Conservation (phyloP, 164 flowering plant genomes). For the Macadamia integrifolia region DNA sequence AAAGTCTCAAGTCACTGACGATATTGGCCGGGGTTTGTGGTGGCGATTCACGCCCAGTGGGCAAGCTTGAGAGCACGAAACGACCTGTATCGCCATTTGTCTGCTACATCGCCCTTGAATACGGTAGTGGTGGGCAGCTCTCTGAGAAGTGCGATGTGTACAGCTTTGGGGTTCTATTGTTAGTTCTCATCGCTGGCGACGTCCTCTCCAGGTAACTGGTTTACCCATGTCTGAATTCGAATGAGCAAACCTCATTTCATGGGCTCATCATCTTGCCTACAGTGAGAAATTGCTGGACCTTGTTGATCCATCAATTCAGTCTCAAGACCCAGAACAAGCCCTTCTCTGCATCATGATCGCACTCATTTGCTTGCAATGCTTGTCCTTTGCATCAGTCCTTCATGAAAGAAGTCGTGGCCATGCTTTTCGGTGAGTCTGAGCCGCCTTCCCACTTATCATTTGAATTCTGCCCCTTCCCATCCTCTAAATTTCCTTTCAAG, state of each 20-base stretch:
- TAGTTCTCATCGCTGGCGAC: constrained; percentile 78
- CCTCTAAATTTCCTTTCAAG: constrained; percentile 53
- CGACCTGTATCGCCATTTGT: constrained; percentile 16
- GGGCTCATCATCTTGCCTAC: constrained; percentile 84
- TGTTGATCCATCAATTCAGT: constrained; percentile 56
- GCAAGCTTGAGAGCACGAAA: constrained; percentile 84
- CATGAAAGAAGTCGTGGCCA: constrained; percentile 63
- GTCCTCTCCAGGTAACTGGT: constrained; percentile 85
- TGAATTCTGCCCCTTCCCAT: constrained; percentile 92
- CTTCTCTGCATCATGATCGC: constrained; percentile 78
- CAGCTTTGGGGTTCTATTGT: constrained; percentile 80
- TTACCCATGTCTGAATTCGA: constrained; percentile 94
- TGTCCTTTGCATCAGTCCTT: constrained; percentile 61
- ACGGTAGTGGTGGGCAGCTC: constrained; percentile 68
- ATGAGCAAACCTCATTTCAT: constrained; percentile 79
- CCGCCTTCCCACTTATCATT: constrained; percentile 66
- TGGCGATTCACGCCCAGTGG: too few relatives aligned
- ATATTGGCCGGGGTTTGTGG: too few relatives aligned
- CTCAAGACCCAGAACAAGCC: constrained; percentile 61
- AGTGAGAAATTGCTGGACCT: constrained; percentile 79
- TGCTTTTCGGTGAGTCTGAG: constrained; percentile 69
- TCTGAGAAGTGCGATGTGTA: constrained; percentile 90
- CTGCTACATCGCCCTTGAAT: constrained; percentile 93
- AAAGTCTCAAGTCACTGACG: too few relatives aligned
- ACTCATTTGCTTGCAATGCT: constrained; percentile 75